These are phyloP conservation scores for Usnea hakonensis DNA, from an alignment of 495 filamentous ascomycete species.

Conservation along the genomic window DNA sequence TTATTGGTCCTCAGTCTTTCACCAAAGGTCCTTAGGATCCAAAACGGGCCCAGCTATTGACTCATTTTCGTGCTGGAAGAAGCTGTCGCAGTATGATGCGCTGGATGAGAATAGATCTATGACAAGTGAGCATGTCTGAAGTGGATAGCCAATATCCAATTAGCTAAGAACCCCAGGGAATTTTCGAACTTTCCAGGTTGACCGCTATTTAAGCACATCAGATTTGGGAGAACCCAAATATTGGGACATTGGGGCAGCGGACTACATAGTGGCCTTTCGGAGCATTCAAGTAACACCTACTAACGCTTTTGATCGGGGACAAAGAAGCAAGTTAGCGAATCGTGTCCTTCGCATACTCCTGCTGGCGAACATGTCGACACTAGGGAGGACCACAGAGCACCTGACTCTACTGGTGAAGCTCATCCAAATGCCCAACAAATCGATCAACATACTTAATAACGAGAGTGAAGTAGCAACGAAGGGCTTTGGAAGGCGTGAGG, in stretches of 20 bases:
- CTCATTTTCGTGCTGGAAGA: constrained; percentile 17
- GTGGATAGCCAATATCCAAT: neutral
- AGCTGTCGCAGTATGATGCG: neutral
- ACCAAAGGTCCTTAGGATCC: constrained; percentile 6
- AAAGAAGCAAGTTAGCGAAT: constrained; percentile 13
- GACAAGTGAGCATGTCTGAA: neutral
- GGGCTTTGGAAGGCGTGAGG: neutral
- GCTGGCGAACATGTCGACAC: neutral
- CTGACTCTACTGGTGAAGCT: constrained; percentile 12
- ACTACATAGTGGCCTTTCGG: constrained; percentile 14
- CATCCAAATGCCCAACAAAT: constrained; percentile 9
- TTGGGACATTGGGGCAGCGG: constrained; percentile 12
- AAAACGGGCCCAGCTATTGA: constrained; percentile 1
- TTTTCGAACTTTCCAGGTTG: constrained; percentile 12
- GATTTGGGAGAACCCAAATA: constrained; percentile 15
- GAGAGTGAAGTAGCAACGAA: neutral
- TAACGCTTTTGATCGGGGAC: constrained; percentile 2
- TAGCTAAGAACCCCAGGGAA: neutral
- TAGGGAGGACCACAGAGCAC: constrained; percentile 5
- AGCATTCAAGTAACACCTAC: constrained; percentile 1
- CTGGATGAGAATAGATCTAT: neutral
- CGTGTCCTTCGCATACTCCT: constrained; percentile 12
- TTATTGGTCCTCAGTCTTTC: constrained; percentile 17
- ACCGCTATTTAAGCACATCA: constrained; percentile 10
- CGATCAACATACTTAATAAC: constrained; percentile 1